Percentiles rank a stretch among this genome's conserved stretches.
Conservation (phyloP, 352 stramenopile species). For the Phytopythium mirpurense region DNA sequence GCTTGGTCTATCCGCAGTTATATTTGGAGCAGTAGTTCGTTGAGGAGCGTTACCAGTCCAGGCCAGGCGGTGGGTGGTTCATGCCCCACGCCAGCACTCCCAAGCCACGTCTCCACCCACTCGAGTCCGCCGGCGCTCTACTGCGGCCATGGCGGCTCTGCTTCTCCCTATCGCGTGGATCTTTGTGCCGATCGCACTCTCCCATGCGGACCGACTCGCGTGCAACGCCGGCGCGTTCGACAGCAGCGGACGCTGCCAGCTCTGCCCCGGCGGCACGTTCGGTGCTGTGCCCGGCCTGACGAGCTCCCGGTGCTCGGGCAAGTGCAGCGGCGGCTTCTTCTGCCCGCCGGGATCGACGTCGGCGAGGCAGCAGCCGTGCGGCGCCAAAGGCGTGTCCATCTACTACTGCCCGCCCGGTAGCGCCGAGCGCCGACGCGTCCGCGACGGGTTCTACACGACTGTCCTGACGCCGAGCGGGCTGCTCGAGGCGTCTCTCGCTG, state of each 20-base stretch:
- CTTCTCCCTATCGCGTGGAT: neutral
- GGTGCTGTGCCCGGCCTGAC: conserved; percentile 32
- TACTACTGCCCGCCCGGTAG: conserved; percentile 60
- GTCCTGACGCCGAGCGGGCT: conserved; percentile 2
- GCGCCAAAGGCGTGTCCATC: conserved; percentile 17
- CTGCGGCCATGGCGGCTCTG: neutral
- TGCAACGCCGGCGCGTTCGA: conserved; percentile 43
- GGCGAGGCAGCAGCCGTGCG: conserved; percentile 40
- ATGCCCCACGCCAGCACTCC: too few relatives aligned
- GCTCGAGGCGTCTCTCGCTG: conserved; percentile 4
- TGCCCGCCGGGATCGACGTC: conserved; percentile 58
- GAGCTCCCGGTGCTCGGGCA: conserved; percentile 35
- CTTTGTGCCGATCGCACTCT: neutral
- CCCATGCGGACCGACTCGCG: conserved; percentile 20
- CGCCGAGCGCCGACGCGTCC: conserved; percentile 28
- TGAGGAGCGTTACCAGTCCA: too few relatives aligned
- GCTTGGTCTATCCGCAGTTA: too few relatives aligned
- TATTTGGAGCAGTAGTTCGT: too few relatives aligned
- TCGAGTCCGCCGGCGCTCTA: neutral
- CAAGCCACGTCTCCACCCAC: neutral
- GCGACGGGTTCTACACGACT: conserved; percentile 49
- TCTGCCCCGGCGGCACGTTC: conserved; percentile 48
- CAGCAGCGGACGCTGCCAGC: conserved; percentile 24
- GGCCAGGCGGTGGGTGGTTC: too few relatives aligned
- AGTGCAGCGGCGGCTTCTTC: conserved; percentile 43